A percentile compares a stretch with the other conserved stretches of the same genome.
Conservation (phyloP, 805 yeast genomes). For the Blastobotrys peoriensis region DNA sequence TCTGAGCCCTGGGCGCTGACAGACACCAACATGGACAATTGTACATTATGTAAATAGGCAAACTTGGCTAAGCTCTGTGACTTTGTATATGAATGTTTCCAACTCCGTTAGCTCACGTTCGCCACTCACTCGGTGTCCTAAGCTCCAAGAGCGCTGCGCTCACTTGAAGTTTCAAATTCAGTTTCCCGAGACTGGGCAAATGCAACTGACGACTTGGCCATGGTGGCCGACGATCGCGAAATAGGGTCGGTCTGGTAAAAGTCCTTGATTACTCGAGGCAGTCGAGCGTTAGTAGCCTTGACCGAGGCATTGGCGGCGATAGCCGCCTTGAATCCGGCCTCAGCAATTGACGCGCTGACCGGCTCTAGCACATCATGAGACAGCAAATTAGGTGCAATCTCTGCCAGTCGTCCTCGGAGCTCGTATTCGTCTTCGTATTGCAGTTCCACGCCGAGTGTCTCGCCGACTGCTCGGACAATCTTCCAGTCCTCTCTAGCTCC, state of each 20-base stretch:
- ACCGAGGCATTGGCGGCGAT: constrained; percentile 33
- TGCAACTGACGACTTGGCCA: constrained; percentile 75
- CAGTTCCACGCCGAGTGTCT: constrained; percentile 61
- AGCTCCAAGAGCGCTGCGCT: no score
- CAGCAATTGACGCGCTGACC: constrained; percentile 49
- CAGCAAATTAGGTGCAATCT: constrained; percentile 74
- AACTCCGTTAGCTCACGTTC: no score
- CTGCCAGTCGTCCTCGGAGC: constrained; percentile 62
- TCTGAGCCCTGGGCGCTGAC: constrained; percentile 85
- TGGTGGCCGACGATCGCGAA: constrained; percentile 80
- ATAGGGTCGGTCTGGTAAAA: constrained; percentile 85
- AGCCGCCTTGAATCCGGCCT: constrained; percentile 48
- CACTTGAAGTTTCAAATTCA: no score
- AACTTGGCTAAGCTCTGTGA: no score
- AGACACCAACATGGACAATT: no score
- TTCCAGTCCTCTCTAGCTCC: constrained; percentile 91
- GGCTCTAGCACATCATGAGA: constrained; percentile 73
- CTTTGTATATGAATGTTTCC: no score
- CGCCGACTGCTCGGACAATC: constrained; percentile 75
- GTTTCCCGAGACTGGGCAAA: constrained; percentile 18
- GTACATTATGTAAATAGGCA: no score
- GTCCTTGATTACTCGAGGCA: constrained; percentile 70
- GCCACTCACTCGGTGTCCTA: no score
- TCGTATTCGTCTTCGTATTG: constrained; percentile 71
- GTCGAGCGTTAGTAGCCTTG: constrained; percentile 41